Evolutionary conservation across 1,284 basidiomycete species (phyloP).

Genomic region (Jaminaea rosea): DNA sequence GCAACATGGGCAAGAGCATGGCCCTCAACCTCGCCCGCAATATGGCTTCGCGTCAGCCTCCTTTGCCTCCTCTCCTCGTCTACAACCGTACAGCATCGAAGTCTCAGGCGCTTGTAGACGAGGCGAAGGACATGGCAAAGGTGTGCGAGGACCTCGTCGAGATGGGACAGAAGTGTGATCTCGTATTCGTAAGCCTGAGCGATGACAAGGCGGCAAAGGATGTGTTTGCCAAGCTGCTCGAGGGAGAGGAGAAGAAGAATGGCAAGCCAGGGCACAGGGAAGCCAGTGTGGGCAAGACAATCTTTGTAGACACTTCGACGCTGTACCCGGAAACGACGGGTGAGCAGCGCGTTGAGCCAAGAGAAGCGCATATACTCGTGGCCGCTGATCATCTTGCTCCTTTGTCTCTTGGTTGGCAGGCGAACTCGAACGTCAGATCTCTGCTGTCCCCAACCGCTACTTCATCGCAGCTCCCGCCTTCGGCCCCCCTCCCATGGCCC

Average conservation of each 20-base stretch:
- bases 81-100: slow-evolving; percentile 63
- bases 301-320: slow-evolving; percentile 26
- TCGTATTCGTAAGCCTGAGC: slow-evolving; percentile 68
- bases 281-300: slow-evolving; percentile 10
- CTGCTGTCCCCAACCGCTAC: slow-evolving; percentile 57
- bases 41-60: slow-evolving; percentile 29
- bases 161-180: slow-evolving; percentile 61
- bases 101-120: slow-evolving; percentile 54
- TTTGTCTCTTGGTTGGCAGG: slow-evolving; percentile 33
- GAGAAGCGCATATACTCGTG: too few species aligned
- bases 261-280: slow-evolving; percentile 36
- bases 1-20: slow-evolving; percentile 62
- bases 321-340: slow-evolving; percentile 25
- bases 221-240: slow-evolving; percentile 61
- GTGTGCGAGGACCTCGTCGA: slow-evolving; percentile 57
- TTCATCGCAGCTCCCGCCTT: slow-evolving; percentile 74
- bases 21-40: slow-evolving; percentile 63
- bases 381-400: neutral
- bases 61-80: slow-evolving; percentile 47
- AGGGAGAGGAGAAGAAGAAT: slow-evolving; percentile 47
- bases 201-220: slow-evolving; percentile 64
- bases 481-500: slow-evolving; percentile 55
- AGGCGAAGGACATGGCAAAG: slow-evolving; percentile 53
- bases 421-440: slow-evolving; percentile 64
- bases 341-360: too few species aligned